A percentile compares a stretch with the other conserved stretches of the same genome.
phyloP scores from a whole-genome alignment of 495 filamentous ascomycete species.

The Margaritispora aquatica region DNA sequence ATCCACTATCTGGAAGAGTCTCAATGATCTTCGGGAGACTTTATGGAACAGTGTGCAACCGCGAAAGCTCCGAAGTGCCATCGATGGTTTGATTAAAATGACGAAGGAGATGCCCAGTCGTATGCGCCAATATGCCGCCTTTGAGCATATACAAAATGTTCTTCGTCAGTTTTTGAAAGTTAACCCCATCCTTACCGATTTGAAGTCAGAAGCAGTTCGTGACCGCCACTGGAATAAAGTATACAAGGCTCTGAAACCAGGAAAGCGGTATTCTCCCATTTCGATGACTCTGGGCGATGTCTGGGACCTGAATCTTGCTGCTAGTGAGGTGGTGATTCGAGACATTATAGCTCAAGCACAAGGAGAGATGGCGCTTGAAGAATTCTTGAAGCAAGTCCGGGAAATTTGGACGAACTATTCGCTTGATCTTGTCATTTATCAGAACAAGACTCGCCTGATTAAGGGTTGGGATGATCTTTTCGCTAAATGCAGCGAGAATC shows the following conservation, averaged over 20 bases:
- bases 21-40: conserved; percentile 87
- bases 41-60: conserved; percentile 92
- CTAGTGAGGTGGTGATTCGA: conserved; percentile 79
- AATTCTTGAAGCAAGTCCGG: conserved; percentile 93
- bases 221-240: conserved; percentile 97
- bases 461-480: conserved; percentile 98
- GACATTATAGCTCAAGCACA: conserved; percentile 94
- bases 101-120: conserved; percentile 98
- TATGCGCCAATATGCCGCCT: conserved; percentile 98
- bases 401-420: conserved; percentile 95
- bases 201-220: conserved; percentile 95
- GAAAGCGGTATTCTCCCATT: conserved; percentile 83
- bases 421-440: conserved; percentile 92
- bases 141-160: conserved; percentile 92
- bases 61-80: conserved; percentile 77
- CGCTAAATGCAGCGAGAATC: conserved; percentile 94
- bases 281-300: conserved; percentile 94
- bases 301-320: conserved; percentile 88
- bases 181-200: conserved; percentile 77
- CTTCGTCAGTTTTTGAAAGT: conserved; percentile 85
- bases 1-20: conserved; percentile 92
- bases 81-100: conserved; percentile 92
- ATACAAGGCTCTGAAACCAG: conserved; percentile 87
- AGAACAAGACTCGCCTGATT: conserved; percentile 94
- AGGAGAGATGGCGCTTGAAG: conserved; percentile 96